Evolutionary conservation across 192 early-diverging fungal genomes (phyloP), one percentile per base, ranked within the genome.

Genomic region (Coemansia sp.): DNA sequence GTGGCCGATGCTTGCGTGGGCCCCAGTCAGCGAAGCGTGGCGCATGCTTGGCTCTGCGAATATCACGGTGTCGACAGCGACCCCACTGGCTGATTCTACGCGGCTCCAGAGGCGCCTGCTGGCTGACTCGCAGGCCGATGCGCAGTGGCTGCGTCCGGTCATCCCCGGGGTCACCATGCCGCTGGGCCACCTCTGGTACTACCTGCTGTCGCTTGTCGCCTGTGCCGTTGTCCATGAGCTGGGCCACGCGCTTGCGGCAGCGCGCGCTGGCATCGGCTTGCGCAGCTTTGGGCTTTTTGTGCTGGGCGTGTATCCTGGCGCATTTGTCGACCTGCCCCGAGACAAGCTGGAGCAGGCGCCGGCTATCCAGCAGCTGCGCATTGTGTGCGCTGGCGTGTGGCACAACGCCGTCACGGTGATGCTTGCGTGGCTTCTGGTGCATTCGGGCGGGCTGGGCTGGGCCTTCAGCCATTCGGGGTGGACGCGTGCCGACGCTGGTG

Each of bases 371-470:
- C 74, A 66, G 44, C 62, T 81, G 36, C 60, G 70, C 5, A 65
- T 81, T 6, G 73, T 69, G 33, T 81, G 74, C 11, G 79, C 79
- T 1, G 79, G 79, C 11, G 74, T 81, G 19, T 81, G 79, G 79
- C 79, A 81, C 63, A 81, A 81, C 59, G 70, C 71, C 0, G 48
- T 76, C n/a, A 62, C 62, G 4, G 79, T 64, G 3, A 2, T 67
- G 5, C 11, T 67, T 4, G 64, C 56, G 19, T 81, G 70, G 70
- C 63, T 67, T 21, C 39, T 81, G 19, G 65, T 81, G 41, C 46
- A 66, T 39, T 70, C 72, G 11, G 74, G 79, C 19, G 59, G 64
- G 0, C 54, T 81, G 11, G 16, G 71, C 1, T 27, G 48, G 21
- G n/a, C 63, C 10, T 63, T 75, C 21, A 19, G 46, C 17, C 27